Conservation (phyloP, 2,329 filamentous ascomycete genomes). For the Sarocladium brachiariae region DNA sequence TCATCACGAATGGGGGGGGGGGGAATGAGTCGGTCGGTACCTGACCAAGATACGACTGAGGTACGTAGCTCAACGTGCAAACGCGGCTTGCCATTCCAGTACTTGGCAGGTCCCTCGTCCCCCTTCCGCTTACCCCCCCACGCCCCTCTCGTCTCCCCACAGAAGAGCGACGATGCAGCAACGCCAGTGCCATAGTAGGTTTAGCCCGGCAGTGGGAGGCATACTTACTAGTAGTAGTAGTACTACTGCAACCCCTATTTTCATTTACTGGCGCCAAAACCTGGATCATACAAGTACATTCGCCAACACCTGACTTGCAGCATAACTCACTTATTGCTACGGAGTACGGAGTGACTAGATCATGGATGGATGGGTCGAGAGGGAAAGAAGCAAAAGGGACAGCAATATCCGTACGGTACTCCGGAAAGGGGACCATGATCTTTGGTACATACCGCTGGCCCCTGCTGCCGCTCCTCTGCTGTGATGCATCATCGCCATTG, state of each 20-base stretch:
- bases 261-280: not conserved
- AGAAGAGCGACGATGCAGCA: constrained; percentile 8
- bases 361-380: too few relatives aligned
- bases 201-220: not conserved
- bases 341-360: too few relatives aligned
- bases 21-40: not conserved
- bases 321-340: too few relatives aligned
- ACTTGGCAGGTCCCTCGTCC: not conserved
- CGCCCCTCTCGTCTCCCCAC: not conserved
- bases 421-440: not conserved
- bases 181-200: constrained; percentile 1
- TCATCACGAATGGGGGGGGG: too few relatives aligned
- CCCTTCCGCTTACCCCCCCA: not conserved
- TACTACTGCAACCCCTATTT: constrained; percentile 3
- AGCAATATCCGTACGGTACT: not conserved
- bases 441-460: too few relatives aligned
- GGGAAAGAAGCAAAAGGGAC: not conserved
- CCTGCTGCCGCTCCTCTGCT: too few relatives aligned
- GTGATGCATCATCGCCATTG: constrained; percentile 5
- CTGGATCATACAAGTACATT: not conserved
- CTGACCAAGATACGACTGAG: not conserved
- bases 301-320: not conserved
- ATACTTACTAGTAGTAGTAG: too few relatives aligned
- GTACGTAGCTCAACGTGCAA: not conserved
- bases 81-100: constrained; percentile 1